These are phyloP conservation scores for Schizochytrium sp. DNA, from an alignment of 108 stramenopile genomes.

Conservation along the genomic window DNA sequence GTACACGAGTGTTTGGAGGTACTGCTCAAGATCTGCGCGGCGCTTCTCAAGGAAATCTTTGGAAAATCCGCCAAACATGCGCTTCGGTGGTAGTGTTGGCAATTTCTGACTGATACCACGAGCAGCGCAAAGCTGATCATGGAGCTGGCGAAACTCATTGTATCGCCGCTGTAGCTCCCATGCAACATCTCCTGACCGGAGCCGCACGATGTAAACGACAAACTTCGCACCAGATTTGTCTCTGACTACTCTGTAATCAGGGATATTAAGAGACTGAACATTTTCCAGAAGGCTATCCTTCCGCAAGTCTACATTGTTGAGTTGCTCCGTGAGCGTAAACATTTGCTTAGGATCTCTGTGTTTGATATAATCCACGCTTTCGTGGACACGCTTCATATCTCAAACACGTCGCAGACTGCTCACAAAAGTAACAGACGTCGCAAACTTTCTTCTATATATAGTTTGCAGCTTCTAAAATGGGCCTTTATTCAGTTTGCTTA, in stretches of 20 bases:
- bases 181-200: not conserved
- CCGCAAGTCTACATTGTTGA: slow-evolving; percentile 9
- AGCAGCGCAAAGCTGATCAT: slow-evolving; percentile 12
- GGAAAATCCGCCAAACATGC: slow-evolving; percentile 51
- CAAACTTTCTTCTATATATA: not conserved
- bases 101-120: not conserved
- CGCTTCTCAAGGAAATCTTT: slow-evolving; percentile 40
- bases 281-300: slow-evolving; percentile 23
- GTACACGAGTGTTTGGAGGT: slow-evolving; percentile 18
- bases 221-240: slow-evolving; percentile 7
- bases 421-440: not conserved
- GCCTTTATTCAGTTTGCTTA: no score
- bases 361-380: slow-evolving; percentile 53
- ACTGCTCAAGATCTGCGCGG: slow-evolving; percentile 26
- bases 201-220: not conserved
- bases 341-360: slow-evolving; percentile 49
- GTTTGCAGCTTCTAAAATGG: no score
- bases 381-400: slow-evolving; percentile 54
- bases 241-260: slow-evolving; percentile 12
- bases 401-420: not conserved
- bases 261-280: not conserved
- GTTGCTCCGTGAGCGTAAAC: slow-evolving; percentile 48
- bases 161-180: slow-evolving; percentile 43
- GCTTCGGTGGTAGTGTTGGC: slow-evolving; percentile 40
- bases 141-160: slow-evolving; percentile 43